Conservation (phyloP, 306 rosid genomes). For the Lablab purpureus region DNA sequence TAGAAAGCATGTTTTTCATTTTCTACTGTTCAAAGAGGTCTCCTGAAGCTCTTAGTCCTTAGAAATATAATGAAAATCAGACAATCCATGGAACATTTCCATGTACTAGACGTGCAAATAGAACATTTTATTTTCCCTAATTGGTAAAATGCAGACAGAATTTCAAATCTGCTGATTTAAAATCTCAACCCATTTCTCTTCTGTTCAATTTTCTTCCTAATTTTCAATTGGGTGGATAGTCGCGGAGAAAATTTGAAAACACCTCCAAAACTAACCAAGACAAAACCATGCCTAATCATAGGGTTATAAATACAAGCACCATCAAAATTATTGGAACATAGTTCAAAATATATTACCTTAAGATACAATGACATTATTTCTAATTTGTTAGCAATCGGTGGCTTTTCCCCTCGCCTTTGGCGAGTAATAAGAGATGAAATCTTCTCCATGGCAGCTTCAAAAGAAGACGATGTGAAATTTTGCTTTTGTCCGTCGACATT, state of each 20-base stretch:
- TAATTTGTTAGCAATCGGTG: slow-evolving; percentile 52
- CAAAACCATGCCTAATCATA: not conserved
- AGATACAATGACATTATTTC: slow-evolving; percentile 65
- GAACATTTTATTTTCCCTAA: slow-evolving; percentile 26
- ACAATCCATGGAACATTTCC: slow-evolving; percentile 31
- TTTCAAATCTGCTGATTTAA: slow-evolving; percentile 19
- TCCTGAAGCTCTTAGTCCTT: slow-evolving; percentile 9
- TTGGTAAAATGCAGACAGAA: not conserved
- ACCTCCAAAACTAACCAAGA: slow-evolving; percentile 1
- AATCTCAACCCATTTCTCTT: not conserved
- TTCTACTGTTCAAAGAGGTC: slow-evolving; percentile 26
- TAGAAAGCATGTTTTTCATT: slow-evolving; percentile 33
- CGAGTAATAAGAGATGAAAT: slow-evolving; percentile 78
- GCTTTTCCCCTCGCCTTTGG: slow-evolving; percentile 63
- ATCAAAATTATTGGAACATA: slow-evolving; percentile 8
- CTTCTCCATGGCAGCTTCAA: slow-evolving; percentile 73
- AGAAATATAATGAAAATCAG: slow-evolving; percentile 26
- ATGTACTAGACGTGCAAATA: slow-evolving; percentile 17
- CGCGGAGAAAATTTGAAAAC: slow-evolving; percentile 3
- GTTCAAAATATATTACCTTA: slow-evolving; percentile 53
- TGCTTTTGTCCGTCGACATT: slow-evolving; percentile 48
- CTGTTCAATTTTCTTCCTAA: not conserved
- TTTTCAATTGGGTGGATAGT: not conserved
- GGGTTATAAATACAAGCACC: slow-evolving; percentile 19
- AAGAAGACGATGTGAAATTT: slow-evolving; percentile 51